Evolutionary conservation across 2,329 filamentous ascomycete genomes (phyloP), one percentile per base, ranked within the genome.

Genomic region (Drechslera avenae): DNA sequence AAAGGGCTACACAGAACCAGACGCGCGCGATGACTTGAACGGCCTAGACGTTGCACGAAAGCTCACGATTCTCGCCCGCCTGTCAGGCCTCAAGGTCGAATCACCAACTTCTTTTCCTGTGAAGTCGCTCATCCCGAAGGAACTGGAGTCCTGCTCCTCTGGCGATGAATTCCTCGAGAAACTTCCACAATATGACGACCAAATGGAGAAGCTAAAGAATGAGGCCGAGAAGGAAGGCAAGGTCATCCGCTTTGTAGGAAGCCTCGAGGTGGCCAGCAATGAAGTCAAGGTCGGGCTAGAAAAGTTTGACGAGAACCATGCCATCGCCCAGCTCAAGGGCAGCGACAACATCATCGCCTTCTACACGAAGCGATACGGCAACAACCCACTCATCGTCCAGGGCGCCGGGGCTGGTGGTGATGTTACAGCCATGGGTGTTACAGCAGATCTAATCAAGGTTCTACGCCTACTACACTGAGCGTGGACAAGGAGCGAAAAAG

Each of bases 311-410:
- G 85, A 85, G 63, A 89, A 88, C 54, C 91, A 95, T 70, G 90
- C 94, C 10, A 97, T 99, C 76, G 94, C 94, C 12, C 88, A 89
- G 39, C 81, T 99, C 50, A 96, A 96, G 83, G 94, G 94, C 30
- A 97, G 92, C 74, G 94, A 97, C 73, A 99, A 99, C 79, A 96
- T 99, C 73, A 96, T 99, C 72, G 96, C 88, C 80, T 97, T 99
- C 81, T 96, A 97, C 77, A 99, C 94, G 5, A 89, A 95, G 81
- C 84, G 94, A 66, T 99, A 99, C 71, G 91, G 91, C 51, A 83
- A 81, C 71, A 95, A 93, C 75, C 92, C 94, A 35, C 80, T 99
- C 57, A 96, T 97, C 70, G 85, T 99, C 57, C 93, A 97, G 78
- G 94, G 94, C 52, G 91, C 91, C 30, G 94, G 92, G 54, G 94